These are phyloP conservation scores for Metschnikowia rubicola DNA, from an alignment of 805 yeast species.

Conservation along the genomic window DNA sequence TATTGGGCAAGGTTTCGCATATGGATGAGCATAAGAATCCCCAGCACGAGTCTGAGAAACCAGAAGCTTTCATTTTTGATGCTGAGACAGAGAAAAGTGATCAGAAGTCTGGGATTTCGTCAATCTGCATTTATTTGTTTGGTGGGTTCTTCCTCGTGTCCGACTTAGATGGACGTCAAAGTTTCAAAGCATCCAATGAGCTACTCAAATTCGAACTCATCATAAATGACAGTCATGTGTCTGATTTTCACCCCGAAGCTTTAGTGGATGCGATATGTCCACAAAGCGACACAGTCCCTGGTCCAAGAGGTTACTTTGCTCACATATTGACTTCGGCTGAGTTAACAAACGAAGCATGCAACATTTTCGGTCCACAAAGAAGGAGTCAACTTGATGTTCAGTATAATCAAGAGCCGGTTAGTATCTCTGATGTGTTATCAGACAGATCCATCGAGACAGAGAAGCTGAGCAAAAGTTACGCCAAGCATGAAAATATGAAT, in stretches of 20 bases:
- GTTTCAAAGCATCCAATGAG: constrained; percentile 32
- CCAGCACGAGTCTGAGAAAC: constrained; percentile 2
- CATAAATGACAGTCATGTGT: constrained; percentile 15
- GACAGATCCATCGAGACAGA: constrained; percentile 8
- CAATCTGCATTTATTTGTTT: constrained; percentile 32
- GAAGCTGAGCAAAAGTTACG: constrained; percentile 11
- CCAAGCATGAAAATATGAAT: constrained; percentile 9
- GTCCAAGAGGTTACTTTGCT: constrained; percentile 41
- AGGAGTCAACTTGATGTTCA: background rate
- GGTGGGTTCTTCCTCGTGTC: constrained; percentile 33
- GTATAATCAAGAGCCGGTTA: background rate
- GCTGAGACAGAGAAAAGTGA: constrained; percentile 4
- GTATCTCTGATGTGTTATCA: background rate
- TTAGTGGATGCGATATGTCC: constrained; percentile 13
- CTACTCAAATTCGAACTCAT: constrained; percentile 35
- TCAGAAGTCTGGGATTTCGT: constrained; percentile 17
- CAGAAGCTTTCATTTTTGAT: constrained; percentile 4
- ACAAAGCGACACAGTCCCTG: constrained; percentile 25
- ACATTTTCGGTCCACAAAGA: constrained; percentile 3
- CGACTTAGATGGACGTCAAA: constrained; percentile 14
- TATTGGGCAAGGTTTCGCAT: no score
- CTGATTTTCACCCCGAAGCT: constrained; percentile 22
- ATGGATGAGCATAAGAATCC: background rate
- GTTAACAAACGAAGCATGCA: constrained; percentile 4
- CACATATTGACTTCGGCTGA: constrained; percentile 21